A percentile compares a stretch with the other conserved stretches of the same genome.
Conservation (phyloP, 164 flowering plant genomes). For the Macadamia tetraphylla region DNA sequence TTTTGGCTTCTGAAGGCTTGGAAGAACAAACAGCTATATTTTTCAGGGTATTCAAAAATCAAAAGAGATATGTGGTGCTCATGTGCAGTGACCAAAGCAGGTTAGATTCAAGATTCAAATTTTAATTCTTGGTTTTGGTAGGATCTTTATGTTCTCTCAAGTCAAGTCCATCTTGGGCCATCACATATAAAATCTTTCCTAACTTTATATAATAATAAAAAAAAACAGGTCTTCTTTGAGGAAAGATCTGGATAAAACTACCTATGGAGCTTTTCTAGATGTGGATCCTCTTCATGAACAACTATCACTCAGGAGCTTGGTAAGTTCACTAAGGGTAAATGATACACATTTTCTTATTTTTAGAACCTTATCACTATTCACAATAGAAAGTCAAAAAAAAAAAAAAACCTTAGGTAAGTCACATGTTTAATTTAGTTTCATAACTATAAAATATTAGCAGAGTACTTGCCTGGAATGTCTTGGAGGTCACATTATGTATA, state of each 20-base stretch:
- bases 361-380: too few species aligned
- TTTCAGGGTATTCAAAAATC: conserved; percentile 44
- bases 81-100: conserved; percentile 76
- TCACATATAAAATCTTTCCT: too few species aligned
- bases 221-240: conserved; percentile 17
- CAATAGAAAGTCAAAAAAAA: too few species aligned
- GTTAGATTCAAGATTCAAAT: conserved; percentile 14
- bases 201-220: neutral
- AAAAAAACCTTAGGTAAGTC: too few species aligned
- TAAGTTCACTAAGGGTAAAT: conserved; percentile 7
- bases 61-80: conserved; percentile 34
- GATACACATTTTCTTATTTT: too few species aligned
- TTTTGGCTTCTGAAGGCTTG: conserved; percentile 42
- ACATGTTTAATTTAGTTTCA: too few species aligned
- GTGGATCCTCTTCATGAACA: conserved; percentile 27
- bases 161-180: too few species aligned
- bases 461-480: too few species aligned
- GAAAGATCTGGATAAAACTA: conserved; percentile 14
- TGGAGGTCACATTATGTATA: too few species aligned
- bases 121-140: too few species aligned
- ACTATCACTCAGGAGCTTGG: conserved; percentile 31
- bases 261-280: conserved; percentile 22
- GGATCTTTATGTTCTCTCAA: too few species aligned
- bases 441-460: too few species aligned
- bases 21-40: conserved; percentile 55